Evolutionary conservation across 1,284 basidiomycete species (phyloP), one percentile per base, ranked within the genome.

Genomic region (Dichomitus squalens): DNA sequence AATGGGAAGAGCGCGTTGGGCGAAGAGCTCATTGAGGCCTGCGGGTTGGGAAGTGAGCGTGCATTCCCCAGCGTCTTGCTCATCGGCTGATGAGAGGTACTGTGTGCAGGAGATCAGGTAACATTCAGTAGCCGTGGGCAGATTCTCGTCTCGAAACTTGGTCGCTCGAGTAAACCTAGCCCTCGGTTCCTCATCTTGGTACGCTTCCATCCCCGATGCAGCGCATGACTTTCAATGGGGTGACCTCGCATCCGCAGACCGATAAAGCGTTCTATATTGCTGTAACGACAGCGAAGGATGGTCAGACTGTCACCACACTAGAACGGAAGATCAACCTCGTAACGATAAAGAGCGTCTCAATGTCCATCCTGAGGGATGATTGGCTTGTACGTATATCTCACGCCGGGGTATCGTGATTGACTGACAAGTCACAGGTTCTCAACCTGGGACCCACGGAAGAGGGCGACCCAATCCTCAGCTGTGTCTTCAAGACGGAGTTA

Each of bases 401-500:
- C 0, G 7, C 6, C 0, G 29, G 16, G 36, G 2, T 39, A 9
- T 41, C 18, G 36, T 41, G 23, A 12, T 41, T 36, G 21, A 9
- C 48, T 49, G 12, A 49, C n/a, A 5, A 18, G 21, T 27, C 43
- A 21, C 44, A 87, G 87, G 81, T 80, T 7, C 70, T 93, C 64
- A 96, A 96, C 70, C 85, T 88, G 41, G 86, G 81, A 58, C 77
- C 83, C 27, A 84, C 86, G 0, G 95, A 96, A 73, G 96, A 98
- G 72, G 95, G 95, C n/a, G 97, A 99, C 71, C 95, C 96, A 0
- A 80, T 98, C 49, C 82, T 99, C 68, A 91, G 87, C 60, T 95
- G 93, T 66, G 81, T 87, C 65, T 96, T 99, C 85, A 99, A 99
- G 85, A 99, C 97, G 0, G 97, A 99, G 72, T 80, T 99, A 52